Conservation (phyloP, 1,139 yeast species). For the Debaryomycetaceae sp. region DNA sequence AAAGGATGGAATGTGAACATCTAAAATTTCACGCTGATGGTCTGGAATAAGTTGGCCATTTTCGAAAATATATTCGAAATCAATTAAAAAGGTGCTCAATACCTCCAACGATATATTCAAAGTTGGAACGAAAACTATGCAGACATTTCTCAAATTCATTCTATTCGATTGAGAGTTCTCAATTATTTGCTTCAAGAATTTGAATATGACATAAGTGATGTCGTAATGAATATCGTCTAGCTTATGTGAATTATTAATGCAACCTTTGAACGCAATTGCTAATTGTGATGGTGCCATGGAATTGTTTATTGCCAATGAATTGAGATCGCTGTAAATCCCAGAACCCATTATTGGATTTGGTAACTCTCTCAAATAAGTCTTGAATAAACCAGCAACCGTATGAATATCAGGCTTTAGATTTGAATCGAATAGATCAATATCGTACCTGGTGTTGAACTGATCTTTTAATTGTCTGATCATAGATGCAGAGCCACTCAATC, state of each 20-base stretch:
- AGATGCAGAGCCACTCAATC: conserved; percentile 87
- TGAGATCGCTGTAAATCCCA: conserved; percentile 37
- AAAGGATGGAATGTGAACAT: conserved; percentile 42
- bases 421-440: conserved; percentile 56
- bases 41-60: conserved; percentile 43
- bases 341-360: conserved; percentile 64
- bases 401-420: conserved; percentile 57
- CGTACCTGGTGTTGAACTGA: conserved; percentile 60
- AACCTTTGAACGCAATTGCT: conserved; percentile 30
- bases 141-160: conserved; percentile 76
- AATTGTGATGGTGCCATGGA: conserved; percentile 21
- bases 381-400: conserved; percentile 75
- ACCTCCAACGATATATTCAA: conserved; percentile 67
- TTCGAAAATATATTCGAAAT: conserved; percentile 63
- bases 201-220: conserved; percentile 62
- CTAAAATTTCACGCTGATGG: conserved; percentile 35
- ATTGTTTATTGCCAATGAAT: conserved; percentile 19
- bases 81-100: conserved; percentile 58
- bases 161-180: conserved; percentile 64
- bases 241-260: conserved; percentile 20
- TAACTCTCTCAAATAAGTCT: conserved; percentile 68
- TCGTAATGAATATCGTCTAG: conserved; percentile 50
- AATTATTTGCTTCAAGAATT: conserved; percentile 63
- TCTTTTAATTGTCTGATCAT: conserved; percentile 71
- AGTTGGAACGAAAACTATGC: conserved; percentile 86